A percentile compares a stretch with the other conserved stretches of the same genome.
phyloP scores from a whole-genome alignment of 1,284 basidiomycete species.

The Boletus sp. region DNA sequence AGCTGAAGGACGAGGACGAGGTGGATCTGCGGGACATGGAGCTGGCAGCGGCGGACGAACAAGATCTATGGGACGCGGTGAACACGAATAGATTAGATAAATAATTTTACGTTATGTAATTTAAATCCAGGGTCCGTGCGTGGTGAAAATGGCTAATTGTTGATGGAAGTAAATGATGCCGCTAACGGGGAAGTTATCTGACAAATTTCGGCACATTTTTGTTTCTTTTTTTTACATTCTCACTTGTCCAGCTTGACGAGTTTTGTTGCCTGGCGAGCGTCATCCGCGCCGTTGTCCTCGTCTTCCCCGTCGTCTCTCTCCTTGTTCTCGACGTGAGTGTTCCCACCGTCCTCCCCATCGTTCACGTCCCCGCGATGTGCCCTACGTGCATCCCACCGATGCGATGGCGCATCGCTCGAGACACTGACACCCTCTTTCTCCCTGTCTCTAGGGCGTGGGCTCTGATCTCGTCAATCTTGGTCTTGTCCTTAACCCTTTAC shows the following conservation, averaged over 20 bases:
- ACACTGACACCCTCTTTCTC: slow-evolving; percentile 4
- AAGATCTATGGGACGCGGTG: slow-evolving; percentile 28
- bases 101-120: slow-evolving; percentile 15
- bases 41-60: slow-evolving; percentile 25
- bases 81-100: slow-evolving; percentile 6
- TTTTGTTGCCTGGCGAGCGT: slow-evolving; percentile 22
- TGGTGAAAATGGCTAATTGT: slow-evolving; percentile 22
- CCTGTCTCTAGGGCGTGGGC: slow-evolving; percentile 28
- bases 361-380: neutral
- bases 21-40: slow-evolving; percentile 41
- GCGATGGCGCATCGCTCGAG: neutral
- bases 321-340: slow-evolving; percentile 29
- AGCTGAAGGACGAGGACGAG: slow-evolving; percentile 46
- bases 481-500: slow-evolving; percentile 36
- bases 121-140: slow-evolving; percentile 28
- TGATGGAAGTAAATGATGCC: slow-evolving; percentile 18
- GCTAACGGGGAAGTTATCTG: slow-evolving; percentile 10
- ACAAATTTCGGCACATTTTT: slow-evolving; percentile 14
- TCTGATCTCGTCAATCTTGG: slow-evolving; percentile 39
- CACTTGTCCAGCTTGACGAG: slow-evolving; percentile 22
- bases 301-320: slow-evolving; percentile 18
- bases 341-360: neutral
- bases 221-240: slow-evolving; percentile 23
- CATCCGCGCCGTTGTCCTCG: slow-evolving; percentile 24
- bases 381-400: neutral